Evolutionary conservation across 139 green algal genomes (phyloP).

Genomic region (Marvania coccoides): DNA sequence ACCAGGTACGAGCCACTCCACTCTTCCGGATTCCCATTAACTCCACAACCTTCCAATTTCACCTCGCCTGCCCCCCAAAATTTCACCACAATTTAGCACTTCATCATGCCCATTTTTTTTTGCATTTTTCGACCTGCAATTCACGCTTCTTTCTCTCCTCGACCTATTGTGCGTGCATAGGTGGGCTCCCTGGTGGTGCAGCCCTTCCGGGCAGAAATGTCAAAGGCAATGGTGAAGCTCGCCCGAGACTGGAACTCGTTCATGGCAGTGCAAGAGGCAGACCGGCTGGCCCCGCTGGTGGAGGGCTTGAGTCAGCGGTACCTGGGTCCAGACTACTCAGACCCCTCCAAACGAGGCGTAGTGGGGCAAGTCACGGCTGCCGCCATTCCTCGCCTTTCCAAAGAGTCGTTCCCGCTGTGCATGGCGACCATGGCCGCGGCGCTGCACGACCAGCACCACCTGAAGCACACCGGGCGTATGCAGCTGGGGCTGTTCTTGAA

Average conservation of each 20-base stretch:
- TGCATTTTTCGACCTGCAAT: too few relatives aligned
- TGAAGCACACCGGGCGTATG: constrained; percentile 83
- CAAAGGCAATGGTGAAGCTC: constrained; percentile 45
- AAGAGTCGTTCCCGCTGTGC: constrained; percentile 79
- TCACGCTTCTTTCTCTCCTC: neutral
- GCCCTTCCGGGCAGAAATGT: constrained; percentile 43
- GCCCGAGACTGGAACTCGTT: constrained; percentile 49
- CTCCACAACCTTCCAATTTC: too few relatives aligned
- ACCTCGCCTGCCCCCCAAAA: too few relatives aligned
- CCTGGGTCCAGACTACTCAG: constrained; percentile 54
- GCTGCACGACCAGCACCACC: constrained; percentile 70
- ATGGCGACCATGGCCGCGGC: constrained; percentile 48
- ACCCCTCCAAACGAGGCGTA: constrained; percentile 17
- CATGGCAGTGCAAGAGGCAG: constrained; percentile 53
- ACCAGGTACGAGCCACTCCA: too few relatives aligned
- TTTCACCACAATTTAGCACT: too few relatives aligned
- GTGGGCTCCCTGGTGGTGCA: constrained; percentile 61
- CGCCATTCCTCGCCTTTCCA: constrained; percentile 39
- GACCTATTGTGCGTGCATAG: too few relatives aligned
- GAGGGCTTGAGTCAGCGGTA: constrained; percentile 65
- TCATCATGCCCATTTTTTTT: too few relatives aligned
- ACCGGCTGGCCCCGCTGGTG: constrained; percentile 75
- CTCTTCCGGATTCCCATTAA: too few relatives aligned
- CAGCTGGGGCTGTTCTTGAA: constrained; percentile 97
- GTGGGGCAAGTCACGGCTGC: constrained; percentile 28